Evolutionary conservation across 805 yeast species (phyloP).

Genomic region (Candida namnaoensis): DNA sequence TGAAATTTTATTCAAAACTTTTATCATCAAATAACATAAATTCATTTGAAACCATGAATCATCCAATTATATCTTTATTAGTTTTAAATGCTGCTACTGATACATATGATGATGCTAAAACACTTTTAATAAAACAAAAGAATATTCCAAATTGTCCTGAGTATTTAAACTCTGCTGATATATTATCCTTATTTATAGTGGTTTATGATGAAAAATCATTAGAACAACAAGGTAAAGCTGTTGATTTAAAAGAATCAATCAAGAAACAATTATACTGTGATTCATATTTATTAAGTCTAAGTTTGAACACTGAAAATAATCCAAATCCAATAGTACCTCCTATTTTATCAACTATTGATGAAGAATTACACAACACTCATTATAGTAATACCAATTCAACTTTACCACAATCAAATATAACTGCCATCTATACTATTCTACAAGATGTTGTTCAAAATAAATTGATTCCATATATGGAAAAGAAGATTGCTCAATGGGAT

Average conservation of each 20-base stretch:
- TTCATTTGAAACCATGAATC: slow-evolving; percentile 80
- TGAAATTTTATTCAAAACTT: slow-evolving; percentile 47
- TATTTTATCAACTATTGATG: slow-evolving; percentile 32
- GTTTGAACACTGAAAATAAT: slow-evolving; percentile 4
- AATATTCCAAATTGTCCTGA: slow-evolving; percentile 22
- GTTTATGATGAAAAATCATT: slow-evolving; percentile 38
- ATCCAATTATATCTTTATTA: slow-evolving; percentile 72
- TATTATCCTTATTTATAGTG: slow-evolving; percentile 42
- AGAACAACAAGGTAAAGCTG: slow-evolving; percentile 34
- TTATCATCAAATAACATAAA: slow-evolving; percentile 53
- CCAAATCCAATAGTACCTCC: slow-evolving; percentile 20
- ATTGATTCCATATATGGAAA: slow-evolving; percentile 75
- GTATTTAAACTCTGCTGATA: slow-evolving; percentile 58
- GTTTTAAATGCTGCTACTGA: slow-evolving; percentile 48
- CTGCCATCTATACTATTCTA: slow-evolving; percentile 10
- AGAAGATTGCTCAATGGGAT: slow-evolving; percentile 75
- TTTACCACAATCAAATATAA: slow-evolving; percentile 7
- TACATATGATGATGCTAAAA: slow-evolving; percentile 42
- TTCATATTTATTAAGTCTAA: slow-evolving; percentile 11
- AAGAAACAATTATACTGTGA: slow-evolving; percentile 29
- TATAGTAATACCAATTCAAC: slow-evolving; percentile 1
- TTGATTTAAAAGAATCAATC: slow-evolving; percentile 23
- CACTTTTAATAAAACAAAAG: slow-evolving; percentile 21
- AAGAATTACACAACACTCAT: slow-evolving; percentile 26
- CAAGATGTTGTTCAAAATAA: slow-evolving; percentile 26